phyloP scores from a whole-genome alignment of 2,329 filamentous ascomycete genomes.

The Xylariaceae sp. region DNA sequence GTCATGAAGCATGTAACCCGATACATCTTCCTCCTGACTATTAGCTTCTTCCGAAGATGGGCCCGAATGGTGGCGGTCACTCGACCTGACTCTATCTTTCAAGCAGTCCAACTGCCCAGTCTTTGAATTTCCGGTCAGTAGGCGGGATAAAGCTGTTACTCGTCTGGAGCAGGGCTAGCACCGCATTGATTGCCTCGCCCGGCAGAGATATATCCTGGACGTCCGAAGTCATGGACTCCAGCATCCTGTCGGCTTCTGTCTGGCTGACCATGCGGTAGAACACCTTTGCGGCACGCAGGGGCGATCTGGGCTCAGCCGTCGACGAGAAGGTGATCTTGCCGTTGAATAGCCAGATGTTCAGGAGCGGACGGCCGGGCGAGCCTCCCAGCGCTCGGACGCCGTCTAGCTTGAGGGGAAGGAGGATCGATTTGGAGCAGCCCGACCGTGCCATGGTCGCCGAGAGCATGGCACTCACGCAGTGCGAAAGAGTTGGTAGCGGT shows the following conservation, averaged over 20 bases:
- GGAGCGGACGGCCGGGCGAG: conserved; percentile 13
- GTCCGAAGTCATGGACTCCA: conserved; percentile 44
- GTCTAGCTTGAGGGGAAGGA: conserved; percentile 32
- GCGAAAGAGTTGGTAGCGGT: conserved; percentile 31
- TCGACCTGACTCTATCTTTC: conserved; percentile 48
- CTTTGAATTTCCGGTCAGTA: conserved; percentile 49
- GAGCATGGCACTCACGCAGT: conserved; percentile 47
- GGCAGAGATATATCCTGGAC: conserved; percentile 55
- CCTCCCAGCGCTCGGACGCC: background rate
- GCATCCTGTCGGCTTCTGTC: conserved; percentile 38
- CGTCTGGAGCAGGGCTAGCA: conserved; percentile 35
- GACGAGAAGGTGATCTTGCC: conserved; percentile 46
- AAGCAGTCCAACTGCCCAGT: conserved; percentile 62
- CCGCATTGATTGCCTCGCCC: conserved; percentile 35
- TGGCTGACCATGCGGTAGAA: conserved; percentile 38
- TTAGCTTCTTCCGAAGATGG: too few species aligned
- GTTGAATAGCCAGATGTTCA: conserved; percentile 51
- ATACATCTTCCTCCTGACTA: too few species aligned
- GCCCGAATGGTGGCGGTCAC: too few species aligned
- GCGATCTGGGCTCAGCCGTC: conserved; percentile 21
- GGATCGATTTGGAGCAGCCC: conserved; percentile 48
- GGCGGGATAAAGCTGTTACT: conserved; percentile 47
- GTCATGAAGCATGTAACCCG: too few species aligned
- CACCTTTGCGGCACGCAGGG: conserved; percentile 42
- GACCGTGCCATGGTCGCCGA: conserved; percentile 47